These are phyloP conservation scores for Gastrolobium bilobum DNA, from an alignment of 306 rosid species.

Conservation along the genomic window DNA sequence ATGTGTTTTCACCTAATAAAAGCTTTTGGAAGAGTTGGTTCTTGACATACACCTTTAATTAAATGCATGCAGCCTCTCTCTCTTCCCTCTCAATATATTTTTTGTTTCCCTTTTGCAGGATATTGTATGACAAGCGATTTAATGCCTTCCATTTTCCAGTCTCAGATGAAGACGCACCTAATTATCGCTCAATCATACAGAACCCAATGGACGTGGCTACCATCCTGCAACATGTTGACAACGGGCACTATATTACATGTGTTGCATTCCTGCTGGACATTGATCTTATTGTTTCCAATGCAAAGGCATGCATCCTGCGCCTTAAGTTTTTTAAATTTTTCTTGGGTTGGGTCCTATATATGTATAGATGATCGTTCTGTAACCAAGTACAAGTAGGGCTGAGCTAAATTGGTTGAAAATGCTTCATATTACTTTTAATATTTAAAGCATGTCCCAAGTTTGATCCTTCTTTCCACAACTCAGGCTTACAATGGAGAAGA, in stretches of 20 bases:
- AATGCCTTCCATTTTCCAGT: slow-evolving; percentile 94
- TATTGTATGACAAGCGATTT: slow-evolving; percentile 94
- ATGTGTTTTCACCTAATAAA: too few relatives aligned
- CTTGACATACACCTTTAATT: neutral
- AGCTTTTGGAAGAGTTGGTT: too few relatives aligned
- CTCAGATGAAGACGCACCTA: slow-evolving; percentile 96
- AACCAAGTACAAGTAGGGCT: slow-evolving; percentile 26
- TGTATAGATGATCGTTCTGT: slow-evolving; percentile 24
- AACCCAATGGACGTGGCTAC: slow-evolving; percentile 96
- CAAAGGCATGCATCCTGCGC: slow-evolving; percentile 69
- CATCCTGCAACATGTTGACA: slow-evolving; percentile 88
- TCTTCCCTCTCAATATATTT: neutral
- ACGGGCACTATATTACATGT: slow-evolving; percentile 83
- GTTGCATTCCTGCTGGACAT: slow-evolving; percentile 85
- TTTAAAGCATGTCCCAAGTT: slow-evolving; percentile 37
- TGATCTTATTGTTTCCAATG: slow-evolving; percentile 91
- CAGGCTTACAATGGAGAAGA: slow-evolving; percentile 95
- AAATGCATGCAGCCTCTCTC: neutral
- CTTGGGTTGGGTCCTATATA: slow-evolving; percentile 8
- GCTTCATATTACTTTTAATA: slow-evolving; percentile 33
- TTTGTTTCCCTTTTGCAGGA: slow-evolving; percentile 61
- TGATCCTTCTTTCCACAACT: slow-evolving; percentile 50
- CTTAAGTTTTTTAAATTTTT: neutral
- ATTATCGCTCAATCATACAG: slow-evolving; percentile 88
- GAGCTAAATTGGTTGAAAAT: slow-evolving; percentile 30